A percentile compares a stretch with the other conserved stretches of the same genome.
These are phyloP conservation scores for Reutealis trisperma DNA, from an alignment of 345 rosid species.

Conservation along the genomic window DNA sequence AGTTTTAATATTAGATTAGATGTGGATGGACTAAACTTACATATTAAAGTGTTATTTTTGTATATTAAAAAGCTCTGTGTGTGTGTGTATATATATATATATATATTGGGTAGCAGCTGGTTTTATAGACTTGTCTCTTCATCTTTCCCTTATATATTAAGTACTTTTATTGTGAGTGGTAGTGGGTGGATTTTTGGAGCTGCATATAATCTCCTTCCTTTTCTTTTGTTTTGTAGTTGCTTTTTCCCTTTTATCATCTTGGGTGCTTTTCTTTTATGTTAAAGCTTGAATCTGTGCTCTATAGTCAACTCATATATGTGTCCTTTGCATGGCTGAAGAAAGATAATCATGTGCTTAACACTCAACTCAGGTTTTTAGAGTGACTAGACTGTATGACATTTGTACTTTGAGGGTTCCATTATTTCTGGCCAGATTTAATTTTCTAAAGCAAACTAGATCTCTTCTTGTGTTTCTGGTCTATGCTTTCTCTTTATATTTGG, in stretches of 20 bases:
- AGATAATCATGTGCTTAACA: conserved; percentile 10
- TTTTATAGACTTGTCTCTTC: conserved; percentile 10
- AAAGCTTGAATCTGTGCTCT: conserved; percentile 18
- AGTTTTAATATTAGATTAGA: no score
- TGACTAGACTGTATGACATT: neutral
- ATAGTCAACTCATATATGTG: conserved; percentile 19
- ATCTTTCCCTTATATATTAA: neutral
- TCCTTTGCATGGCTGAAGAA: conserved; percentile 21
- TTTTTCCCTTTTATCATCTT: neutral
- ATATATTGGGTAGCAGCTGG: neutral
- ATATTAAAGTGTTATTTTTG: neutral
- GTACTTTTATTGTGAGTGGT: conserved; percentile 11
- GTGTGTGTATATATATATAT: no score
- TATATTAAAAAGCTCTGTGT: no score
- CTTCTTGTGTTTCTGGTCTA: conserved; percentile 14
- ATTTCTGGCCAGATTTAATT: conserved; percentile 5
- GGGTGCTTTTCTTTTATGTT: neutral
- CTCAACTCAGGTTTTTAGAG: neutral
- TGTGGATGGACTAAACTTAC: neutral
- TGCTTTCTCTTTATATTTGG: neutral
- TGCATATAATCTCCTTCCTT: conserved; percentile 23
- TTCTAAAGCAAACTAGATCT: conserved; percentile 3
- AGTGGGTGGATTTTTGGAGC: conserved; percentile 19
- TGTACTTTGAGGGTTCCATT: neutral
- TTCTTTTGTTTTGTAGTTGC: conserved; percentile 16